A percentile compares a stretch with the other conserved stretches of the same genome.
These are phyloP conservation scores for Tephrocybe sp. DNA, from an alignment of 768 basidiomycete genomes.

Conservation along the genomic window DNA sequence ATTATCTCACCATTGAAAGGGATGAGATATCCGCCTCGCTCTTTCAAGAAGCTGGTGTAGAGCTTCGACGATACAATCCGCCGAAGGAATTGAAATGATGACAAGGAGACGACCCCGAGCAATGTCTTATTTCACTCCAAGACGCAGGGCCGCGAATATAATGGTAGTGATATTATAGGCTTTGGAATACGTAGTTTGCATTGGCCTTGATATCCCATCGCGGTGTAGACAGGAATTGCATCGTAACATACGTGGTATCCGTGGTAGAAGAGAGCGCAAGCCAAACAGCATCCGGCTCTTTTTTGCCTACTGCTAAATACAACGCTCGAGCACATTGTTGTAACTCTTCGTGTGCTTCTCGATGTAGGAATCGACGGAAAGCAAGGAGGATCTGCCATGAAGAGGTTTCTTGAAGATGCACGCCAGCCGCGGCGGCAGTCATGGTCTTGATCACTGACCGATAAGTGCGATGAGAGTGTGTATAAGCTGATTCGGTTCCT, in stretches of 20 bases:
- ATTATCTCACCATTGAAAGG: constrained; percentile 34
- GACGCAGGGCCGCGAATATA: not conserved
- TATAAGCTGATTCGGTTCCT: constrained; percentile 72
- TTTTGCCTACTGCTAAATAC: constrained; percentile 56
- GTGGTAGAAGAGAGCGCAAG: constrained; percentile 61
- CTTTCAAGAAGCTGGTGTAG: constrained; percentile 81
- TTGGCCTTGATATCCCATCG: constrained; percentile 64
- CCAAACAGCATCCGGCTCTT: constrained; percentile 87
- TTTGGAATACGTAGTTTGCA: constrained; percentile 32
- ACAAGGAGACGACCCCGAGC: not conserved
- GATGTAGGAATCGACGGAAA: constrained; percentile 77
- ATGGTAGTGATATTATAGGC: not conserved
- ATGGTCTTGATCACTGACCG: constrained; percentile 75
- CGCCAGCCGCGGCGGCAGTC: constrained; percentile 60
- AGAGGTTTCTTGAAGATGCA: constrained; percentile 68
- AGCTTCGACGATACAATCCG: constrained; percentile 69
- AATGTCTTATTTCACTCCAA: no score
- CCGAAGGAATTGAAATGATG: constrained; percentile 23
- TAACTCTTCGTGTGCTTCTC: constrained; percentile 68
- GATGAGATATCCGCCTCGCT: constrained; percentile 81
- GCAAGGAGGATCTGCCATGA: constrained; percentile 81
- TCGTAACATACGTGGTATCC: constrained; percentile 37
- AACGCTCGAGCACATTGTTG: constrained; percentile 65
- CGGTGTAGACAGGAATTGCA: constrained; percentile 51
- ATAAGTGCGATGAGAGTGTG: constrained; percentile 79